A percentile compares a stretch with the other conserved stretches of the same genome.
phyloP scores from a whole-genome alignment of 2,329 filamentous ascomycete species.

The Lachnellula subtilissima region DNA sequence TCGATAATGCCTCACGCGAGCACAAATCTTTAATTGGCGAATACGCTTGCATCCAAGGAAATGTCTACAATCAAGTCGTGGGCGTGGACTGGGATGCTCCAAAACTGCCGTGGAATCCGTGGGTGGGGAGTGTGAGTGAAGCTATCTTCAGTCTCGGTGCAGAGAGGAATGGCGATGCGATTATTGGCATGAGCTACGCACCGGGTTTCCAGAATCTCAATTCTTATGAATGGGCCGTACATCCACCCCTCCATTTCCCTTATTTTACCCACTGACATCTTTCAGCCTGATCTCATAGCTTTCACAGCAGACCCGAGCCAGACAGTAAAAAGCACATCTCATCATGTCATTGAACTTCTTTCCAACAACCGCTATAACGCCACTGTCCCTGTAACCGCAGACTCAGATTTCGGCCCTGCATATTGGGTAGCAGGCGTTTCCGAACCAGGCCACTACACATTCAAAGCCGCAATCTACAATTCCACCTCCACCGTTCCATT shows the following conservation, averaged over 20 bases:
- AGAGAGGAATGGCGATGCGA: conserved; percentile 25
- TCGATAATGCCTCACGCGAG: conserved; percentile 15
- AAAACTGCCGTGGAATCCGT: conserved; percentile 15
- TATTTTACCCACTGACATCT: background rate
- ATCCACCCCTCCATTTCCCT: conserved; percentile 3
- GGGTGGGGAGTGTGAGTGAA: conserved; percentile 27
- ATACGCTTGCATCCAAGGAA: conserved; percentile 25
- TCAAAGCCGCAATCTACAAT: conserved; percentile 52
- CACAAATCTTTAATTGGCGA: conserved; percentile 26
- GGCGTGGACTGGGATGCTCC: conserved; percentile 15
- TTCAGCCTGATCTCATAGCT: conserved; percentile 27
- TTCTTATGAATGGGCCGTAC: conserved; percentile 25
- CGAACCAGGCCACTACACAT: conserved; percentile 38
- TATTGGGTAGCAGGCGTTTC: conserved; percentile 47
- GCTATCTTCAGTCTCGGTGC: conserved; percentile 23
- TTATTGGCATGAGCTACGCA: conserved; percentile 25
- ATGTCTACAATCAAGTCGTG: conserved; percentile 5
- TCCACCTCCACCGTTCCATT: conserved; percentile 44
- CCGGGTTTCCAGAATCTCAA: conserved; percentile 29
- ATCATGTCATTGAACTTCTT: conserved; percentile 47
- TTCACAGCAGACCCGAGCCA: conserved; percentile 37
- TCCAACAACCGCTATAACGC: conserved; percentile 41
- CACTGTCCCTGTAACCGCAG: conserved; percentile 40
- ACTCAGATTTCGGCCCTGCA: conserved; percentile 37
- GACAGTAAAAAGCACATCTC: conserved; percentile 47